phyloP scores from a whole-genome alignment of 768 basidiomycete species.

The Sarcodon sp. region DNA sequence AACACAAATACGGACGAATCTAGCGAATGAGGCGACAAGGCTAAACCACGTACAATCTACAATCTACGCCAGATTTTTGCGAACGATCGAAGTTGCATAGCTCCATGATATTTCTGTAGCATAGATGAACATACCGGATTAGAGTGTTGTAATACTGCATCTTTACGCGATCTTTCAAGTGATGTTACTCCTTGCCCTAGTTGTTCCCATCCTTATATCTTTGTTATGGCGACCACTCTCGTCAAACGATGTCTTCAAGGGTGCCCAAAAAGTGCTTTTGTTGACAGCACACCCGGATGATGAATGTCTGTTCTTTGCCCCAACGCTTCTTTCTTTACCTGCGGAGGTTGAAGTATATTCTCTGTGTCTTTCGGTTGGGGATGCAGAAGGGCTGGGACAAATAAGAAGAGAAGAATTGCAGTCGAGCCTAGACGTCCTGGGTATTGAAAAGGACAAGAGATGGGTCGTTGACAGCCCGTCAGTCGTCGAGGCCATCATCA shows the following conservation, averaged over 20 bases:
- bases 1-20: constrained; percentile 28
- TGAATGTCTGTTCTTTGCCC: constrained; percentile 89
- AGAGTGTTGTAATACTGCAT: not conserved
- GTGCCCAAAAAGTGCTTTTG: constrained; percentile 32
- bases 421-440: constrained; percentile 54
- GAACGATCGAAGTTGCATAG: constrained; percentile 27
- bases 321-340: constrained; percentile 53
- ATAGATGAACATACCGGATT: not conserved
- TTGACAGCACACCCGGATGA: constrained; percentile 94
- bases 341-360: constrained; percentile 32
- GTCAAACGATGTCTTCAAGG: not conserved
- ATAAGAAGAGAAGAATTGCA: constrained; percentile 44
- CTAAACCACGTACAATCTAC: constrained; percentile 52
- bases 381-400: constrained; percentile 67
- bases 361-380: constrained; percentile 67
- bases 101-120: not conserved
- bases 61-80: constrained; percentile 52
- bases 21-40: constrained; percentile 45
- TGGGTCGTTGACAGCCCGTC: constrained; percentile 64
- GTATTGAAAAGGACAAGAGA: constrained; percentile 40
- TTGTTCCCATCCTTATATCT: not conserved
- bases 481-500: constrained; percentile 15
- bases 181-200: not conserved
- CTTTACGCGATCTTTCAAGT: not conserved
- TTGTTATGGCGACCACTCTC: not conserved